Conservation (phyloP, 2,329 filamentous ascomycete species). For the Chaetomiaceae sp. region DNA sequence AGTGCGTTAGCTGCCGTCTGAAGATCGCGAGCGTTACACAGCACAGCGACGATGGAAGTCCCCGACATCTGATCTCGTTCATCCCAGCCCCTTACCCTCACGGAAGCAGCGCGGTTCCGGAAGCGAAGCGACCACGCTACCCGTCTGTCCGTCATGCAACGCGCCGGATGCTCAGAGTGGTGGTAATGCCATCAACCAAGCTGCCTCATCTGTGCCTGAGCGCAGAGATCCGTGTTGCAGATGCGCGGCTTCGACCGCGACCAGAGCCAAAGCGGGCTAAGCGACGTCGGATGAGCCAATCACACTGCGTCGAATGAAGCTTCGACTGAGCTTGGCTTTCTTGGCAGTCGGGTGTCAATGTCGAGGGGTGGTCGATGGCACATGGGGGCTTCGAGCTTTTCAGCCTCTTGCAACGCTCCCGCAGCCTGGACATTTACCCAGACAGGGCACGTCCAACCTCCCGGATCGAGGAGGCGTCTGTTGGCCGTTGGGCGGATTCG, state of each 20-base stretch:
- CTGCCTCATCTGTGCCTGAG: slow-evolving; percentile 18
- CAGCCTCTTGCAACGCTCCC: not conserved
- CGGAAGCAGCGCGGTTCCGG: slow-evolving; percentile 18
- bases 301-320: not conserved
- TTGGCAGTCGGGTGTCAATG: slow-evolving; percentile 6
- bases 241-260: slow-evolving; percentile 8
- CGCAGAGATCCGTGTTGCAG: slow-evolving; percentile 15
- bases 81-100: not conserved
- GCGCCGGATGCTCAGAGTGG: not conserved
- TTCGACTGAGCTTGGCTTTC: slow-evolving; percentile 4
- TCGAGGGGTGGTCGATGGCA: too few species aligned
- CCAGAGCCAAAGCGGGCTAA: not conserved
- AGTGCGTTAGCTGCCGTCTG: too few species aligned
- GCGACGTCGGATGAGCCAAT: not conserved
- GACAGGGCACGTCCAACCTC: too few species aligned
- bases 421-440: slow-evolving; percentile 10
- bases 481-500: not conserved
- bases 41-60: not conserved
- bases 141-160: not conserved
- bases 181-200: slow-evolving; percentile 9
- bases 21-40: too few species aligned
- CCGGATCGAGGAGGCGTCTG: too few species aligned
- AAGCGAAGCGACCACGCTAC: not conserved
- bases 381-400: slow-evolving; percentile 6
- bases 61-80: not conserved